phyloP scores from a whole-genome alignment of 2,329 filamentous ascomycete genomes.

The Aureobasidium pullulans region DNA sequence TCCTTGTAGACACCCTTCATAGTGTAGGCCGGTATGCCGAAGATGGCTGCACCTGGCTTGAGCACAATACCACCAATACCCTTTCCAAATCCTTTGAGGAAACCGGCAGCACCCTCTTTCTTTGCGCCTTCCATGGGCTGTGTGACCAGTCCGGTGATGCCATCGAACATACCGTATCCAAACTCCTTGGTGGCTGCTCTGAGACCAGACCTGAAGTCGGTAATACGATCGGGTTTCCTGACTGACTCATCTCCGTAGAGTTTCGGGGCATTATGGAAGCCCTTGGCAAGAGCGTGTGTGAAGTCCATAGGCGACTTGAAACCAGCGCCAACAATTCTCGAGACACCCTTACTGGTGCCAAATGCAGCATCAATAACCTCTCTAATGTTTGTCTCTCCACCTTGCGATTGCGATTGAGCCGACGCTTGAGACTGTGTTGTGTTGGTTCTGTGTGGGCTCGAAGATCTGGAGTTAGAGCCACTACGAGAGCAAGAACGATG shows the following conservation, averaged over 20 bases:
- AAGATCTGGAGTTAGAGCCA: neutral
- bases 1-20: conserved; percentile 73
- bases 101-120: conserved; percentile 55
- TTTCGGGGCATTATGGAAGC: conserved; percentile 63
- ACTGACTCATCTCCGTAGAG: conserved; percentile 66
- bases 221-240: conserved; percentile 54
- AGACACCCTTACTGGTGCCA: conserved; percentile 28
- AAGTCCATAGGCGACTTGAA: conserved; percentile 51
- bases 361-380: conserved; percentile 20
- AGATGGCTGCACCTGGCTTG: conserved; percentile 56
- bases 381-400: neutral
- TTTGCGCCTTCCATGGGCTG: conserved; percentile 60
- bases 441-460: neutral
- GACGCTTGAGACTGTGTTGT: neutral
- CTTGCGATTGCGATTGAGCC: neutral
- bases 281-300: conserved; percentile 55
- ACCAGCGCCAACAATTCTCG: conserved; percentile 30
- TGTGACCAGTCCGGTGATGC: conserved; percentile 66
- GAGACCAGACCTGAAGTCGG: conserved; percentile 56
- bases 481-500: conserved; percentile 2
- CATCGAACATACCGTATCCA: conserved; percentile 66
- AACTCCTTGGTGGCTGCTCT: conserved; percentile 48
- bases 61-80: conserved; percentile 68
- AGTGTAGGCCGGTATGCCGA: conserved; percentile 59
- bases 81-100: conserved; percentile 72